Conservation (phyloP, 805 yeast genomes). For the Metschnikowia rubicola region DNA sequence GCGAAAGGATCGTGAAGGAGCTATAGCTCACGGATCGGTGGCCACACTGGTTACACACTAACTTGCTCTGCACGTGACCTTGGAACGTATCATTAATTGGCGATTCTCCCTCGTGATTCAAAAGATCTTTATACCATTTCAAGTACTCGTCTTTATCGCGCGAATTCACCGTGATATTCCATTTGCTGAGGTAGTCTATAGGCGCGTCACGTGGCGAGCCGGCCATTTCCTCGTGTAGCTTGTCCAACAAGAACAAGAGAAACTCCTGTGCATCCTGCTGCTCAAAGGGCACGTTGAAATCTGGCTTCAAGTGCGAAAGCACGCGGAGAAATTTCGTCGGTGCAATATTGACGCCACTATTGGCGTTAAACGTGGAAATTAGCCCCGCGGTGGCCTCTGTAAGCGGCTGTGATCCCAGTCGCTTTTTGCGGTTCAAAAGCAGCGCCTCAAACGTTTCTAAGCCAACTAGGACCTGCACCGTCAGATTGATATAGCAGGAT, state of each 20-base stretch:
- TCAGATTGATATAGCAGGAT: constrained; percentile 73
- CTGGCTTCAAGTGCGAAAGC: constrained; percentile 56
- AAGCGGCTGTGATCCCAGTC: constrained; percentile 18
- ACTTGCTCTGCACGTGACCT: constrained; percentile 66
- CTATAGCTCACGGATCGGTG: constrained; percentile 57
- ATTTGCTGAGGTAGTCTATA: constrained; percentile 24
- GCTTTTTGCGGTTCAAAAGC: constrained; percentile 27
- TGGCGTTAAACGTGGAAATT: constrained; percentile 53
- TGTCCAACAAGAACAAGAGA: constrained; percentile 60
- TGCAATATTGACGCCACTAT: constrained; percentile 60
- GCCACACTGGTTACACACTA: constrained; percentile 65
- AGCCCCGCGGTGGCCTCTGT: constrained; percentile 52
- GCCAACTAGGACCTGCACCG: constrained; percentile 67
- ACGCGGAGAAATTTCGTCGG: constrained; percentile 61
- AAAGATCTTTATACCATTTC: constrained; percentile 55
- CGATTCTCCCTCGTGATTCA: constrained; percentile 58
- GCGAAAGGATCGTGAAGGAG: constrained; percentile 58
- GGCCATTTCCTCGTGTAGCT: constrained; percentile 63
- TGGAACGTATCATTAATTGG: constrained; percentile 66
- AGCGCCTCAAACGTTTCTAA: constrained; percentile 46
- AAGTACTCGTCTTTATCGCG: constrained; percentile 49
- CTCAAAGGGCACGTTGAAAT: constrained; percentile 63
- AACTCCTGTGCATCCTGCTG: constrained; percentile 85
- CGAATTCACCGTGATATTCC: constrained; percentile 31
- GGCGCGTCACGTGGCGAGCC: constrained; percentile 21